phyloP scores from a whole-genome alignment of 495 filamentous ascomycete genomes.

The Aspergillus bertholletiae region DNA sequence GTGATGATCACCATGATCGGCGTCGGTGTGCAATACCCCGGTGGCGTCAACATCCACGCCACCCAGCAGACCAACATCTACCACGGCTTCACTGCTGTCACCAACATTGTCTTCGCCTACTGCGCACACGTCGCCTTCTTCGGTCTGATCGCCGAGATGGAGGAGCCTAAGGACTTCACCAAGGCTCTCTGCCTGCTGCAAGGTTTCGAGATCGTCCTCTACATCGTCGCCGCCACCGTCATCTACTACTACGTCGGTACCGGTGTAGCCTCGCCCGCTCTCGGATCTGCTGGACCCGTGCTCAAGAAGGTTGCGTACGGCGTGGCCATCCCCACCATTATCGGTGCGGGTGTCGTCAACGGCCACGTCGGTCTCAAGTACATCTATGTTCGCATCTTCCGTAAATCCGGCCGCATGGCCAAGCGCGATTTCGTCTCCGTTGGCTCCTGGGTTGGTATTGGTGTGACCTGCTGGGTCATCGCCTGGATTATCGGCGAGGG shows the following conservation, averaged over 20 bases:
- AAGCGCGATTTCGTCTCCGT: conserved; percentile 45
- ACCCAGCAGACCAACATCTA: conserved; percentile 30
- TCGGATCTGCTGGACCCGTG: conserved; percentile 59
- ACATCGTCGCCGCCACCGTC: conserved; percentile 62
- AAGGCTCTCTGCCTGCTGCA: conserved; percentile 67
- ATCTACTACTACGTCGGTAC: conserved; percentile 72
- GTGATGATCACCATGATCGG: conserved; percentile 72
- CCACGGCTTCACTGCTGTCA: conserved; percentile 40
- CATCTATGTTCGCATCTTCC: conserved; percentile 60
- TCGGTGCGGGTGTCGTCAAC: conserved; percentile 70
- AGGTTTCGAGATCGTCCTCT: conserved; percentile 61
- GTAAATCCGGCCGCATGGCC: conserved; percentile 50
- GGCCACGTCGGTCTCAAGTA: conserved; percentile 60
- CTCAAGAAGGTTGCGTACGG: conserved; percentile 76
- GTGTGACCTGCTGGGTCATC: conserved; percentile 52
- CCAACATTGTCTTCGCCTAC: conserved; percentile 54
- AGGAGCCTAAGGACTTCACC: conserved; percentile 60
- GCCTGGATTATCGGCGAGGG: conserved; percentile 68
- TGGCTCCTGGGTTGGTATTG: conserved; percentile 53
- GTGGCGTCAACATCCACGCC: conserved; percentile 21
- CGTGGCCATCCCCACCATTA: conserved; percentile 69
- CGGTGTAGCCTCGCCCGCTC: conserved; percentile 64
- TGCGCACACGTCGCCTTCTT: conserved; percentile 72
- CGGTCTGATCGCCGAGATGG: conserved; percentile 74
- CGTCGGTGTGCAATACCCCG: conserved; percentile 48